These are phyloP conservation scores for Boletus vermiculosoides DNA, from an alignment of 768 basidiomycete genomes.

Conservation along the genomic window DNA sequence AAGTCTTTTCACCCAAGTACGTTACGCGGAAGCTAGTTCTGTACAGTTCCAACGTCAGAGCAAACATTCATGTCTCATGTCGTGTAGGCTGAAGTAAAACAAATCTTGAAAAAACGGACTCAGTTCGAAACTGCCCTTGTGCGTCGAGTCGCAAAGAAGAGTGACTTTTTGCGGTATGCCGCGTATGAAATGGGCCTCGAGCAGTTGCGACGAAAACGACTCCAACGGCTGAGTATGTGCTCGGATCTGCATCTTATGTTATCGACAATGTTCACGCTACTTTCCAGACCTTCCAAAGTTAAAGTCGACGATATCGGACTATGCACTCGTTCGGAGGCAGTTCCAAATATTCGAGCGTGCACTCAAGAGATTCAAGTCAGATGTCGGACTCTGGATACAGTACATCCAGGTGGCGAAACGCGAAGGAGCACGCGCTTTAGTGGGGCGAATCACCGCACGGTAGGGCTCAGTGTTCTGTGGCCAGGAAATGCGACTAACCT, in stretches of 20 bases:
- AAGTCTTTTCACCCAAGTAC: conserved; percentile 76
- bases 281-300: conserved; percentile 31
- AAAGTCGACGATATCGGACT: conserved; percentile 72
- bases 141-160: conserved; percentile 78
- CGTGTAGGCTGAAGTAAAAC: conserved; percentile 69
- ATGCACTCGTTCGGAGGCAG: conserved; percentile 79
- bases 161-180: conserved; percentile 88
- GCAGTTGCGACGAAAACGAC: conserved; percentile 71
- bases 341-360: conserved; percentile 92
- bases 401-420: conserved; percentile 84
- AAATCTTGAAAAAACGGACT: conserved; percentile 83
- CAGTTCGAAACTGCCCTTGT: conserved; percentile 81
- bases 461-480: conserved; percentile 33
- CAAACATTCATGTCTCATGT: conserved; percentile 3
- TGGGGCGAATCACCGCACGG: conserved; percentile 82
- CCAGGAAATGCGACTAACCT: conserved; percentile 5
- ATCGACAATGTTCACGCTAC: neutral
- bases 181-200: conserved; percentile 90
- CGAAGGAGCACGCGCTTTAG: conserved; percentile 74
- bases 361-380: conserved; percentile 82
- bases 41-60: neutral
- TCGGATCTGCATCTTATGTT: neutral
- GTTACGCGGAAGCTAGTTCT: conserved; percentile 19
- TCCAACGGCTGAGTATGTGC: conserved; percentile 64
- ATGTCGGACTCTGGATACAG: conserved; percentile 85